Evolutionary conservation across 495 filamentous ascomycete genomes (phyloP), one percentile per base, ranked within the genome.

Genomic region (Pseudoneurospora amorphoporcata): DNA sequence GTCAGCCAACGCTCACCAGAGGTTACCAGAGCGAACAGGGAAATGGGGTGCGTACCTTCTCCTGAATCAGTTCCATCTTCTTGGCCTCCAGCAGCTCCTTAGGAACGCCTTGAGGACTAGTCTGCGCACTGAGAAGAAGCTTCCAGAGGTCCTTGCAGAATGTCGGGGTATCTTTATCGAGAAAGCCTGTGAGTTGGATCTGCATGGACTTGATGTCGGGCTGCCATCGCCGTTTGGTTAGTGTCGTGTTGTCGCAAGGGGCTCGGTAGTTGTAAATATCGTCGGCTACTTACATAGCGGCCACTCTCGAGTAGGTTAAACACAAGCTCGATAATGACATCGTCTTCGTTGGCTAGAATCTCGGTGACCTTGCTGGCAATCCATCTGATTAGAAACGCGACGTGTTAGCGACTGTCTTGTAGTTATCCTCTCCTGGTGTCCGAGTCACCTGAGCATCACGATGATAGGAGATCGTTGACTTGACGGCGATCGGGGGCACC

Each of bases 71-170:
- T 79, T 98, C 95, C 29, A 92, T 83, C 82, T 98, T 99, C 86
- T 99, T 99, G 4, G 94, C 93, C 79, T 98, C 96, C 8, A 99
- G 79, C 40, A 99, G 84, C 81, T 98, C 95, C 79, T 96, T 94
- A 0, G 95, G 95, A 43, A 99, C 93, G 65, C 95, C 95, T 80
- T 94, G 92, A 2, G 92, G 88, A 79, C 90, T 97, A 68, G 87
- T 84, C 80, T 99, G 95, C 16, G 92, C 95, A 78, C 94, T 98
- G 45, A 98, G 83, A 73, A 94, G 92, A 17, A 98, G 83, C 53
- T 88, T 91, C 95, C 95, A 99, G 1, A 99, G 84, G 73, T 97
- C 92, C 78, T 96, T 94, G 83, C 95, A 98, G 80, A 99, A 99
- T 7, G 86, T 84, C 10, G 94, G 84, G 0, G 94, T 95, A 75